phyloP scores from a whole-genome alignment of 2,329 filamentous ascomycete species.

The Ceratocystis diversiconidia region DNA sequence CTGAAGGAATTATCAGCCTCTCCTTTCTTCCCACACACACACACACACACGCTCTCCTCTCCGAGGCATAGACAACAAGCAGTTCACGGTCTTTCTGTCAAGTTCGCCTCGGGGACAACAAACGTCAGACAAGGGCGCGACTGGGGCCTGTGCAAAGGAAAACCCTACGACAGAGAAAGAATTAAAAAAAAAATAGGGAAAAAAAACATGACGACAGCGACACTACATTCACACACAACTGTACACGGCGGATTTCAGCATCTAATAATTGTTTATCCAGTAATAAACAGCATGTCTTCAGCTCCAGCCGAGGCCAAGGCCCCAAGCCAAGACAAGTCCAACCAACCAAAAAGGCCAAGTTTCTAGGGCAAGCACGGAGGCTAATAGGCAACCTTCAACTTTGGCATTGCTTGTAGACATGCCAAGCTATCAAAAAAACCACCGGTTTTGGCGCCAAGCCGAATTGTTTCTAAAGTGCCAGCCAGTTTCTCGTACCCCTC shows the following conservation, averaged over 20 bases:
- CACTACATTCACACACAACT: not conserved
- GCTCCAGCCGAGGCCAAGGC: not conserved
- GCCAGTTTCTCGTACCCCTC: not conserved
- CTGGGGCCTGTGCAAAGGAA: not conserved
- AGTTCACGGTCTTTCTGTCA: constrained; percentile 6
- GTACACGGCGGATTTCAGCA: not conserved
- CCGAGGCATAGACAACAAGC: not conserved
- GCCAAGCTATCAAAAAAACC: constrained; percentile 6
- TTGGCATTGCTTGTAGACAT: not conserved
- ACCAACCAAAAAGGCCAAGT: not conserved
- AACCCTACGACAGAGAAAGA: not conserved
- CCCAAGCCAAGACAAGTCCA: not conserved
- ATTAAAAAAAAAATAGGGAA: not conserved
- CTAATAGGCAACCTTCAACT: not conserved
- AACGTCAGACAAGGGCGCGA: constrained; percentile 4
- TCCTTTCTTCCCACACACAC: not conserved
- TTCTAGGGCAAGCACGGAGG: not conserved
- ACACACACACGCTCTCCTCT: not conserved
- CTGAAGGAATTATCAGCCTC: not conserved
- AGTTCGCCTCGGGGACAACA: not conserved
- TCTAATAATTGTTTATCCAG: constrained; percentile 5
- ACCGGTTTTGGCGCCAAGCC: not conserved
- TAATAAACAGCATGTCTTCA: not conserved
- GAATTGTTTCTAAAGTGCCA: constrained; percentile 6
- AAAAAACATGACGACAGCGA: not conserved